A percentile compares a stretch with the other conserved stretches of the same genome.
These are phyloP conservation scores for Claviceps spartinae DNA, from an alignment of 2,329 filamentous ascomycete genomes.

Conservation along the genomic window DNA sequence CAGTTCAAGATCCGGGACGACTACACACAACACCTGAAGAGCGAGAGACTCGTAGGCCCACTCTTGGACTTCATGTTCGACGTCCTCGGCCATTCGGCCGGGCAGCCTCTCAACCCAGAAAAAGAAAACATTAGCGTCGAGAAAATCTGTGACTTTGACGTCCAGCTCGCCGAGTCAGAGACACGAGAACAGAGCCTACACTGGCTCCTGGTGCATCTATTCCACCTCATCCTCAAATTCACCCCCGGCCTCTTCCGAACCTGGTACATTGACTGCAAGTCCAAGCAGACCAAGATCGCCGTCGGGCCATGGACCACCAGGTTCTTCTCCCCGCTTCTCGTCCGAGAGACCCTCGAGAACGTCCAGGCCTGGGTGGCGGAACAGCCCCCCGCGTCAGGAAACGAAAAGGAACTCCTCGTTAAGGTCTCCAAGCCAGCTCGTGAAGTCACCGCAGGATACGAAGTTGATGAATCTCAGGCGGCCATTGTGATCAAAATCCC, in stretches of 20 bases:
- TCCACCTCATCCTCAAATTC: constrained; percentile 67
- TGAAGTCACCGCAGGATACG: constrained; percentile 74
- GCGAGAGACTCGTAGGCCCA: constrained; percentile 51
- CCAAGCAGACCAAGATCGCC: constrained; percentile 64
- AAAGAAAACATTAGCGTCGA: constrained; percentile 46
- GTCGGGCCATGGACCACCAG: constrained; percentile 78
- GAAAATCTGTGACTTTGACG: constrained; percentile 41
- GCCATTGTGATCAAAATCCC: constrained; percentile 74
- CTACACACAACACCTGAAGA: constrained; percentile 68
- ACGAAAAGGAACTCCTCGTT: constrained; percentile 46
- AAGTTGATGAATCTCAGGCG: constrained; percentile 76
- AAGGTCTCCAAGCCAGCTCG: constrained; percentile 57
- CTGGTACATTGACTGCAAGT: constrained; percentile 76
- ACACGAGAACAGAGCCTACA: constrained; percentile 60
- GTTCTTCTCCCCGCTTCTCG: constrained; percentile 61
- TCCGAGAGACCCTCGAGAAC: constrained; percentile 50
- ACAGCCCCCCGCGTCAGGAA: constrained; percentile 33
- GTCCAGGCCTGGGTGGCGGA: constrained; percentile 52
- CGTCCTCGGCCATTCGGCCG: constrained; percentile 65
- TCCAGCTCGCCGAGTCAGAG: constrained; percentile 41
- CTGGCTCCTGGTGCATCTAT: constrained; percentile 74
- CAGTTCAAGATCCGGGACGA: constrained; percentile 72
- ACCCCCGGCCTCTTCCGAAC: constrained; percentile 64
- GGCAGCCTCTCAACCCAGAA: constrained; percentile 60
- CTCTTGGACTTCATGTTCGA: constrained; percentile 73